Conservation (phyloP, 2,329 filamentous ascomycete species). For the Grosmannia clavigera region DNA sequence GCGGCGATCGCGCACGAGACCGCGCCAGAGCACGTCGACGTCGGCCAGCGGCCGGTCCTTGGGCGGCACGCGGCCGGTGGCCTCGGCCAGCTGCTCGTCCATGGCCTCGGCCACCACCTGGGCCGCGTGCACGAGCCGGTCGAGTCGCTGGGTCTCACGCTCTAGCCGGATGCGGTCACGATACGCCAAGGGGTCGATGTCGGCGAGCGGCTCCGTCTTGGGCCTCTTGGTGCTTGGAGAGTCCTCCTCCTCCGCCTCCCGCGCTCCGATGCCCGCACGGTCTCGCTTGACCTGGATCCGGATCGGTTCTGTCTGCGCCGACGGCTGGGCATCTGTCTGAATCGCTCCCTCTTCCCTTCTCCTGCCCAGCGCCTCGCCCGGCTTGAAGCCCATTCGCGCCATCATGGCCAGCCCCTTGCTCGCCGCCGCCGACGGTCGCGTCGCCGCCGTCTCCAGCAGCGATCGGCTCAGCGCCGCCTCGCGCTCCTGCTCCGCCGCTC, state of each 20-base stretch:
- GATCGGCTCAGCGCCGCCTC: constrained; percentile 68
- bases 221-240: constrained; percentile 37
- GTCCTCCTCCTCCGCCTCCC: constrained; percentile 51
- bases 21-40: constrained; percentile 68
- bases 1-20: constrained; percentile 56
- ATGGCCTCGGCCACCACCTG: constrained; percentile 75
- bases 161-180: constrained; percentile 59
- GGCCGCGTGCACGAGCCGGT: constrained; percentile 61
- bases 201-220: constrained; percentile 21
- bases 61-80: background rate
- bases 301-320: constrained; percentile 53
- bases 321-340: background rate
- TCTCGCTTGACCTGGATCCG: constrained; percentile 65
- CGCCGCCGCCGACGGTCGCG: constrained; percentile 35
- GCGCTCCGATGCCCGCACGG: constrained; percentile 61
- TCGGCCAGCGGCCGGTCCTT: constrained; percentile 4
- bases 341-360: constrained; percentile 12
- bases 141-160: constrained; percentile 53
- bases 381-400: constrained; percentile 84
- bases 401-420: constrained; percentile 95
- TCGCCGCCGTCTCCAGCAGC: constrained; percentile 34
- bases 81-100: constrained; percentile 37
- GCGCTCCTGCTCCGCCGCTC: constrained; percentile 56
- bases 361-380: constrained; percentile 60
- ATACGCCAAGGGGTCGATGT: constrained; percentile 54